phyloP scores from a whole-genome alignment of 306 rosid genomes.

The Sindora glabra region DNA sequence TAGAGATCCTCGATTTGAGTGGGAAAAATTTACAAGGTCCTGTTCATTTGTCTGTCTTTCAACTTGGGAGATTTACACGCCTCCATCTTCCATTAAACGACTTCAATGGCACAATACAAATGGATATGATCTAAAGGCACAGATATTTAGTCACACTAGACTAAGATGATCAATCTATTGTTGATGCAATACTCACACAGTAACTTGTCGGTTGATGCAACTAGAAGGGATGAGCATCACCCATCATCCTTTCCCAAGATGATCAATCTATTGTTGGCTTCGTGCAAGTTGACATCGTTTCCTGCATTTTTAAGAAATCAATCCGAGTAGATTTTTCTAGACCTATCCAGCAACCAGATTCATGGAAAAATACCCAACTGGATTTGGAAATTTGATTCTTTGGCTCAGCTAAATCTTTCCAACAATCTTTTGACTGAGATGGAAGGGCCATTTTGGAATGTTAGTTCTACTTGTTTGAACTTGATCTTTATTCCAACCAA shows the following conservation, averaged over 20 bases:
- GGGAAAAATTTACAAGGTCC: conserved; percentile 33
- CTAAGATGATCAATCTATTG: too few relatives aligned
- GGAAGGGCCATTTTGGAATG: too few relatives aligned
- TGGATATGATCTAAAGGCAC: conserved; percentile 2
- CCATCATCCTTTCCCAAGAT: conserved; percentile 8
- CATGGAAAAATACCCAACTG: too few relatives aligned
- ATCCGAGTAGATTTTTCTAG: too few relatives aligned
- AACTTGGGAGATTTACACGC: background rate
- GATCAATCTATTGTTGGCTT: conserved; percentile 28
- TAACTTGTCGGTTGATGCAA: conserved; percentile 11
- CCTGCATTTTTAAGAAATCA: too few relatives aligned
- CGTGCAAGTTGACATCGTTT: too few relatives aligned
- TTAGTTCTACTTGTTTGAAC: too few relatives aligned
- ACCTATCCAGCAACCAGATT: too few relatives aligned
- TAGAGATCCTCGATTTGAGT: conserved; percentile 31
- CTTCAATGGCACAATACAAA: conserved; percentile 20
- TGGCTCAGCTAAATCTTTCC: too few relatives aligned
- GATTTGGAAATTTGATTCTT: too few relatives aligned
- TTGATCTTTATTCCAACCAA: conserved; percentile 28
- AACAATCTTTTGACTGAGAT: too few relatives aligned
- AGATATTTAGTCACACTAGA: conserved; percentile 34
- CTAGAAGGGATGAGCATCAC: background rate
- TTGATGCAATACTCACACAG: too few relatives aligned
- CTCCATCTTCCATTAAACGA: conserved; percentile 37
- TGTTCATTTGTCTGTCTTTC: conserved; percentile 14